Conservation (phyloP, 768 basidiomycete genomes). For the Naganishia vaughanmartiniae region DNA sequence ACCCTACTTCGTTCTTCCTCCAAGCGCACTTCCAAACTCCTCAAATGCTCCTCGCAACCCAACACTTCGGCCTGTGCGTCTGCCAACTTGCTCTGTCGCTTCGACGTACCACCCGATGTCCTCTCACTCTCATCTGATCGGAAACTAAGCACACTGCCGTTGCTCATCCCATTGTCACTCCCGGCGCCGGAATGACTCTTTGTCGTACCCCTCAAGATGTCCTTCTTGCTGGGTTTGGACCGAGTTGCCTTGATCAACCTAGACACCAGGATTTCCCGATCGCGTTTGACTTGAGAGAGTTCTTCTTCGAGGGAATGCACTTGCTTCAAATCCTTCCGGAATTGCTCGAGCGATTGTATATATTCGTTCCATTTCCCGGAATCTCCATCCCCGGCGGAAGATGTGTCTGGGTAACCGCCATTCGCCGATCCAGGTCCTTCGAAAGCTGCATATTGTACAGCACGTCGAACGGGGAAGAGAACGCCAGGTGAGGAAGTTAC, state of each 20-base stretch:
- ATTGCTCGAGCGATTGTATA: constrained; percentile 45
- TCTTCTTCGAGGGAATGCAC: constrained; percentile 52
- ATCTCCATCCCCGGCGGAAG: constrained; percentile 24
- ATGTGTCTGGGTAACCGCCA: constrained; percentile 27
- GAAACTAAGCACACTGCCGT: constrained; percentile 38
- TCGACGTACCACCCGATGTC: constrained; percentile 39
- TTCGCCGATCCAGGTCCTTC: constrained; percentile 46
- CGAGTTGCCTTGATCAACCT: constrained; percentile 51
- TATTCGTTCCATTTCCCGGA: constrained; percentile 48
- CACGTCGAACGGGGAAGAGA: constrained; percentile 42
- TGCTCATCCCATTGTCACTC: constrained; percentile 22
- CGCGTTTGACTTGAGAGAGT: constrained; percentile 47
- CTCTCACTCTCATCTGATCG: constrained; percentile 39
- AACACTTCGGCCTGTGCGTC: constrained; percentile 51
- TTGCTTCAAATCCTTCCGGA: constrained; percentile 51
- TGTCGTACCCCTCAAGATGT: constrained; percentile 37
- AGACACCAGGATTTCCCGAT: constrained; percentile 50
- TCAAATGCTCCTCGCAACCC: constrained; percentile 51
- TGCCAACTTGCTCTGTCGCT: constrained; percentile 46
- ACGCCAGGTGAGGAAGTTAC: constrained; percentile 52
- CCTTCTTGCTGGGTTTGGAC: constrained; percentile 46
- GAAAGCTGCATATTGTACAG: constrained; percentile 50
- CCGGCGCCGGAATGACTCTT: constrained; percentile 30
- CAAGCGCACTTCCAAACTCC: constrained; percentile 46
- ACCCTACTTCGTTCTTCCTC: constrained; percentile 49